Percentiles rank a stretch among this genome's conserved stretches.
phyloP scores from a whole-genome alignment of 495 filamentous ascomycete genomes.

The Saxispiralis lemnorum region DNA sequence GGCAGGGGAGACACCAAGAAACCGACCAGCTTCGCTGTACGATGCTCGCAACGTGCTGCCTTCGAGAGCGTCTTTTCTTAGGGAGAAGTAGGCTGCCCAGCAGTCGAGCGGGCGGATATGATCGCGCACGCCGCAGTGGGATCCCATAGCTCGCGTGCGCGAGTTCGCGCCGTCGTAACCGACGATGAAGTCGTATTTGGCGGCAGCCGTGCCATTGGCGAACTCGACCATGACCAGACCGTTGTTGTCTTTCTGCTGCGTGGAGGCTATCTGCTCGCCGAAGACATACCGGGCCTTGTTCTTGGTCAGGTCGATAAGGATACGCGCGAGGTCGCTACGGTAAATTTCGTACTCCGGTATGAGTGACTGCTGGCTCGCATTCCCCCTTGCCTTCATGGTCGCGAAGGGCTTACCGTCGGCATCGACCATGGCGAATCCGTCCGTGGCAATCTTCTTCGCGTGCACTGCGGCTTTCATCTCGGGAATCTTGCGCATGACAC shows the following conservation, averaged over 20 bases:
- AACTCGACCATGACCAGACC: slow-evolving; percentile 26
- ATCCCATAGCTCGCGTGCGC: slow-evolving; percentile 30
- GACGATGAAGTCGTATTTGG: slow-evolving; percentile 32
- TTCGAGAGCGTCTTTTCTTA: slow-evolving; percentile 23
- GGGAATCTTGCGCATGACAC: slow-evolving; percentile 32
- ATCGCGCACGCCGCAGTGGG: slow-evolving; percentile 26
- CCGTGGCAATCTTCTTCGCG: slow-evolving; percentile 23
- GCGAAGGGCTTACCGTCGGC: slow-evolving; percentile 23
- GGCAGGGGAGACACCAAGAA: slow-evolving; percentile 21
- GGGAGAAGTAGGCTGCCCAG: slow-evolving; percentile 29
- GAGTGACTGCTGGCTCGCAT: slow-evolving; percentile 27
- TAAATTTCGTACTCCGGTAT: slow-evolving; percentile 40
- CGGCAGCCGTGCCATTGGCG: slow-evolving; percentile 19
- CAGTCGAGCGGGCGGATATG: slow-evolving; percentile 23
- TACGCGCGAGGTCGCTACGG: slow-evolving; percentile 32
- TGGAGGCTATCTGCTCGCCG: slow-evolving; percentile 23
- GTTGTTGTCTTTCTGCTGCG: slow-evolving; percentile 17
- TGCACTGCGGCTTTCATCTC: slow-evolving; percentile 32
- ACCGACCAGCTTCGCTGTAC: slow-evolving; percentile 25
- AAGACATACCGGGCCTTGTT: slow-evolving; percentile 29
- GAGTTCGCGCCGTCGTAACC: slow-evolving; percentile 34
- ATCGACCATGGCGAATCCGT: slow-evolving; percentile 31
- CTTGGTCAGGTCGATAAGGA: slow-evolving; percentile 30
- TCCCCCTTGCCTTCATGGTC: slow-evolving; percentile 27
- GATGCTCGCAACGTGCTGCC: slow-evolving; percentile 22